Conservation (phyloP, 1,139 yeast species). For the Suhomyces wounanorum region DNA sequence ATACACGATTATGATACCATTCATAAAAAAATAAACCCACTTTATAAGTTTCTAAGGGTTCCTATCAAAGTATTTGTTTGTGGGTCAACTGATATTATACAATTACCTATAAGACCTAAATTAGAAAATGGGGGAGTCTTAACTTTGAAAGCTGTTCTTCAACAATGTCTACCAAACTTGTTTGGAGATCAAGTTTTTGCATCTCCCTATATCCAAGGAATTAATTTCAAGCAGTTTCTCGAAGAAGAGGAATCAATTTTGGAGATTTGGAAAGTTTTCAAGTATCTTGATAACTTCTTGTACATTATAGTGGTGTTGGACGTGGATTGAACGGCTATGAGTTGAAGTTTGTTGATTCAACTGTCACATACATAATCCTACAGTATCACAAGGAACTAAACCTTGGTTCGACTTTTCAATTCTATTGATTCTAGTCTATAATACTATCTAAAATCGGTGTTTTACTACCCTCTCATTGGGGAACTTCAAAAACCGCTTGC, state of each 20-base stretch:
- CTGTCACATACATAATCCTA: no score
- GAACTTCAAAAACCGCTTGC: conserved; percentile 70
- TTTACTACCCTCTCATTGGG: neutral
- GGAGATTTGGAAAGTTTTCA: conserved; percentile 56
- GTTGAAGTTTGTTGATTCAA: no score
- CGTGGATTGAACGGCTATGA: neutral
- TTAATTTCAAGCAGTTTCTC: conserved; percentile 44
- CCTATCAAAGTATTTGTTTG: conserved; percentile 66
- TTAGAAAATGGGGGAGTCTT: conserved; percentile 17
- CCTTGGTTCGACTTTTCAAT: neutral
- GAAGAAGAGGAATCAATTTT: conserved; percentile 35
- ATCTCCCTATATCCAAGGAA: conserved; percentile 64
- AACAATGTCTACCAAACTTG: conserved; percentile 2
- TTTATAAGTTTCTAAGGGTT: conserved; percentile 37
- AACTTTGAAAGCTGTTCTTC: conserved; percentile 41
- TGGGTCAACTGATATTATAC: conserved; percentile 46
- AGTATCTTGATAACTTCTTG: conserved; percentile 74
- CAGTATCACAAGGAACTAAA: neutral
- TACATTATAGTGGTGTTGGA: conserved; percentile 49
- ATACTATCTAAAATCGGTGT: neutral
- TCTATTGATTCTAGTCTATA: neutral
- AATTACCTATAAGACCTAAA: conserved; percentile 41
- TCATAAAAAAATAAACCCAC: conserved; percentile 38
- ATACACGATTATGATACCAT: conserved; percentile 25
- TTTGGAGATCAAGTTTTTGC: conserved; percentile 35